Evolutionary conservation across 345 rosid species (phyloP).

Genomic region (Reutealis trisperma): DNA sequence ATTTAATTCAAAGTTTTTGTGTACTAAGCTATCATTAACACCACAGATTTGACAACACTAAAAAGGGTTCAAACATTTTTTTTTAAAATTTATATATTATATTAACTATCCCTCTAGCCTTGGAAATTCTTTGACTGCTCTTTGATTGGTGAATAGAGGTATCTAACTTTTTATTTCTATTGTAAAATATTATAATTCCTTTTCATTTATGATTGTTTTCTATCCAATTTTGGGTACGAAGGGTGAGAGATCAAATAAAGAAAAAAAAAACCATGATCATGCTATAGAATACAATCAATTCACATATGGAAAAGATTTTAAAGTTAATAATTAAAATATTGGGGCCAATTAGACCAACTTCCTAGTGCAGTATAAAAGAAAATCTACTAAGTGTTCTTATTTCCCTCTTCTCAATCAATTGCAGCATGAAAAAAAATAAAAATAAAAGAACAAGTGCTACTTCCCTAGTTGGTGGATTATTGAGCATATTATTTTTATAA

Average conservation of each 20-base stretch:
- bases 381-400: neutral
- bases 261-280: neutral
- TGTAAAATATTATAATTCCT: neutral
- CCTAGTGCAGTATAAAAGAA: neutral
- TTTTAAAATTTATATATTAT: neutral
- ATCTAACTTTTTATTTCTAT: conserved; percentile 1
- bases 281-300: neutral
- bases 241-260: neutral
- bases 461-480: neutral
- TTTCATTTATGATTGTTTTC: conserved; percentile 2
- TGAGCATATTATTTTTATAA: neutral
- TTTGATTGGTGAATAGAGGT: conserved; percentile 23
- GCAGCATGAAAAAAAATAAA: neutral
- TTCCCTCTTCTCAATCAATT: conserved; percentile 19
- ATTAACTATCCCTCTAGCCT: conserved; percentile 15
- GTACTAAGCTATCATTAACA: conserved; percentile 23
- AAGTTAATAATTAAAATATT: neutral
- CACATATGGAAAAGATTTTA: neutral
- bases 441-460: neutral
- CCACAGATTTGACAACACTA: conserved; percentile 50
- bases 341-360: conserved; percentile 9
- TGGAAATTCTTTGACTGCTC: conserved; percentile 44
- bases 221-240: neutral
- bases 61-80: conserved; percentile 16
- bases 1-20: conserved; percentile 1